A percentile compares a stretch with the other conserved stretches of the same genome.
Conservation (phyloP, 2,329 filamentous ascomycete genomes). For the Colletotrichum ledebouriae region DNA sequence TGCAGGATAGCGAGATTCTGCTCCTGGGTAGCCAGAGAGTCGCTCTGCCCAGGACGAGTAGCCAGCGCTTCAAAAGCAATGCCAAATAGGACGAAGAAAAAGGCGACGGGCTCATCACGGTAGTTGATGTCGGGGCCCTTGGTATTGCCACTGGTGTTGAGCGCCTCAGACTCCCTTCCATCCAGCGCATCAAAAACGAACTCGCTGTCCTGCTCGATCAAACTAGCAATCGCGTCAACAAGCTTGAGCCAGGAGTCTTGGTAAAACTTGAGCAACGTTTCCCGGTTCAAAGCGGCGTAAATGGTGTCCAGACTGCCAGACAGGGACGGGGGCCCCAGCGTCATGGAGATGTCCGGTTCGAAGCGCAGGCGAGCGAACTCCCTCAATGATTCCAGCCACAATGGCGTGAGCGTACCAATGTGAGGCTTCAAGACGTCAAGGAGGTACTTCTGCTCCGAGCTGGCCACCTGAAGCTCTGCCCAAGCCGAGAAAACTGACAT, state of each 20-base stretch:
- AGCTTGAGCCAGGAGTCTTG: conserved; percentile 97
- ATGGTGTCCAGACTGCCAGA: conserved; percentile 92
- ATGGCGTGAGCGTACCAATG: conserved; percentile 87
- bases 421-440: conserved; percentile 90
- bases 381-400: conserved; percentile 93
- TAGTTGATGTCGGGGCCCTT: conserved; percentile 92
- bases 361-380: conserved; percentile 95
- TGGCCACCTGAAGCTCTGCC: conserved; percentile 97
- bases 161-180: conserved; percentile 75
- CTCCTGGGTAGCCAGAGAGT: conserved; percentile 78
- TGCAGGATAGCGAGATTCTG: conserved; percentile 90
- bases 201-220: conserved; percentile 97
- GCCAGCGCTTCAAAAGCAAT: conserved; percentile 96
- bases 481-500: conserved; percentile 97
- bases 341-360: conserved; percentile 97
- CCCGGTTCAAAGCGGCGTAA: conserved; percentile 93
- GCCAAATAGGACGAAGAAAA: conserved; percentile 98
- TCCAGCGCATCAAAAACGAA: conserved; percentile 98
- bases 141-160: conserved; percentile 62
- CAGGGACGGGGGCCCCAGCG: conserved; percentile 82
- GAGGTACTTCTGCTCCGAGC: conserved; percentile 90
- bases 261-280: conserved; percentile 95
- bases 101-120: conserved; percentile 95
- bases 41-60: conserved; percentile 76
- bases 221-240: conserved; percentile 95